These are phyloP conservation scores for Yarrowia galli DNA, from an alignment of 1,139 yeast species.

Conservation along the genomic window DNA sequence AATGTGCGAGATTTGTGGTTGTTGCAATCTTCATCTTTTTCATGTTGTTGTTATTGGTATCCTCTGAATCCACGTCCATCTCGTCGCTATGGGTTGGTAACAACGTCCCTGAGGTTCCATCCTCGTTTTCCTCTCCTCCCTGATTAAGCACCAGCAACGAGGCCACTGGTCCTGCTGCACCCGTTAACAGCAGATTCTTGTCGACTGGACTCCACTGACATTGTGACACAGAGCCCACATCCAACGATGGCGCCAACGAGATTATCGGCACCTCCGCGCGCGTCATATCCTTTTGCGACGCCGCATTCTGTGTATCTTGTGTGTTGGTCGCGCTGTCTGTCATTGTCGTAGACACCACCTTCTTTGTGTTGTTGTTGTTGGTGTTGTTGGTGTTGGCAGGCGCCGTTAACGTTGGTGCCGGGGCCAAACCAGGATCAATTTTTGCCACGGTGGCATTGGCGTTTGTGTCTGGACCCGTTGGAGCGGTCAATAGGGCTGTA, in stretches of 20 bases:
- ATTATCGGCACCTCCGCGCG: constrained; percentile 23
- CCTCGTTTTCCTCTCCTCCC: background rate
- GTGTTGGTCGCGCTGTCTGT: constrained; percentile 5
- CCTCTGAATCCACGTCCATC: constrained; percentile 24
- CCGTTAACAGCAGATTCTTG: constrained; percentile 12
- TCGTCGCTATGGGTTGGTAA: constrained; percentile 31
- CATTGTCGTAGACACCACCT: background rate
- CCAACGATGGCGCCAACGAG: constrained; percentile 5
- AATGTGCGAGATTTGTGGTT: constrained; percentile 39
- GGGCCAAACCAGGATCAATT: background rate
- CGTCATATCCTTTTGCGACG: constrained; percentile 22
- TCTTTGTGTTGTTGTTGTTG: background rate
- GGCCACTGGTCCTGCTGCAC: constrained; percentile 20
- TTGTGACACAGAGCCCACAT: constrained; percentile 20
- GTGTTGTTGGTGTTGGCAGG: background rate
- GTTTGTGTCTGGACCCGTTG: background rate
- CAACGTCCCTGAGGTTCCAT: background rate
- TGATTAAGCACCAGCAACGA: constrained; percentile 2
- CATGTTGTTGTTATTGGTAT: background rate
- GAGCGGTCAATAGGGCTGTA: background rate
- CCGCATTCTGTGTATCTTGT: constrained; percentile 9
- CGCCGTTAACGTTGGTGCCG: background rate
- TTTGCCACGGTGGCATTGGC: background rate
- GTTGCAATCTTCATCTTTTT: background rate
- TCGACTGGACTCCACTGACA: constrained; percentile 36